These are phyloP conservation scores for Eutypa lata DNA, from an alignment of 2,329 filamentous ascomycete species.

Conservation along the genomic window DNA sequence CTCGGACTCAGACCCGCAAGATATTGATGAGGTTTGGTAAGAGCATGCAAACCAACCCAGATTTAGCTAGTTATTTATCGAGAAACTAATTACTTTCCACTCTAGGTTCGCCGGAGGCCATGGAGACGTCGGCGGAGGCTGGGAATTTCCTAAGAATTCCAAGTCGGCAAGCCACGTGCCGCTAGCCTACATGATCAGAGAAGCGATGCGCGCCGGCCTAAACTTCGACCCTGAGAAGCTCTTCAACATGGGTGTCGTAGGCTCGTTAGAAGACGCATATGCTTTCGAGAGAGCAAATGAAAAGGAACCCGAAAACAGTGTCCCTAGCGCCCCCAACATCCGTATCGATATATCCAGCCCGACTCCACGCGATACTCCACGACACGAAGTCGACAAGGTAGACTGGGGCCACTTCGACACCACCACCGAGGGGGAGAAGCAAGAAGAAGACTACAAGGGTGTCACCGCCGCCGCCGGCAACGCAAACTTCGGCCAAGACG, in stretches of 20 bases:
- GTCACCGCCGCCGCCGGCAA: too few species aligned
- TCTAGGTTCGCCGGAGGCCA: conserved; percentile 68
- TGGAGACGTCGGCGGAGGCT: conserved; percentile 75
- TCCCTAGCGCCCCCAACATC: conserved; percentile 27
- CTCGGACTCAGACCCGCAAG: conserved; percentile 54
- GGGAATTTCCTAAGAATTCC: conserved; percentile 53
- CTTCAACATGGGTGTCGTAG: conserved; percentile 61
- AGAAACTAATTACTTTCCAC: conserved; percentile 3
- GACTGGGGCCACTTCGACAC: conserved; percentile 16
- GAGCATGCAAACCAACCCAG: not conserved
- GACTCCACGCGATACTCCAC: not conserved
- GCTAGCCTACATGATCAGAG: conserved; percentile 67
- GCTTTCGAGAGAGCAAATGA: conserved; percentile 4
- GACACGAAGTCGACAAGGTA: not conserved
- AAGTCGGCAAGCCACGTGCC: conserved; percentile 68
- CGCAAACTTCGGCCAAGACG: not conserved
- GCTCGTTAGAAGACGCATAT: conserved; percentile 33
- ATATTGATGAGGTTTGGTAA: conserved; percentile 73
- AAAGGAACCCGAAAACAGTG: not conserved
- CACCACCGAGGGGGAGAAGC: conserved; percentile 1
- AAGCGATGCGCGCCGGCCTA: conserved; percentile 63
- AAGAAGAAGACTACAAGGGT: conserved; percentile 9
- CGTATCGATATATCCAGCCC: conserved; percentile 28
- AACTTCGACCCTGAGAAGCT: conserved; percentile 68
- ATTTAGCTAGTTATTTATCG: not conserved